A percentile compares a stretch with the other conserved stretches of the same genome.
Conservation (phyloP, 768 basidiomycete species). For the Trametes cubensis region DNA sequence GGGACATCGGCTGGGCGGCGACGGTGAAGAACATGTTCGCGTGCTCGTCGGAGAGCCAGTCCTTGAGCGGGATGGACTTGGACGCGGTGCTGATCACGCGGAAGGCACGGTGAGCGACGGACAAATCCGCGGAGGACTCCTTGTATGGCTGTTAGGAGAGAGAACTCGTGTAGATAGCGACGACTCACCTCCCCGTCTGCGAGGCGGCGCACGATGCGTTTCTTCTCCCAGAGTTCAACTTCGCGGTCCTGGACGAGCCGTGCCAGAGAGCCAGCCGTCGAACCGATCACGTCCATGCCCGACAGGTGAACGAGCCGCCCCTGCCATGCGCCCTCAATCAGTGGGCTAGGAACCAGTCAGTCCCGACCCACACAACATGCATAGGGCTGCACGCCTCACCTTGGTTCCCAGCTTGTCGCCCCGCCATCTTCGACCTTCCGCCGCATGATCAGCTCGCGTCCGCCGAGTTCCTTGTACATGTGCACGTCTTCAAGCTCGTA, state of each 20-base stretch:
- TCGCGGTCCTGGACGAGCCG: slow-evolving; percentile 64
- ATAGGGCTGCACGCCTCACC: slow-evolving; percentile 38
- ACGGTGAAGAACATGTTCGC: slow-evolving; percentile 73
- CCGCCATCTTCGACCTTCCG: slow-evolving; percentile 59
- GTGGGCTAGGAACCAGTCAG: slow-evolving; percentile 37
- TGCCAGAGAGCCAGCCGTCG: slow-evolving; percentile 65
- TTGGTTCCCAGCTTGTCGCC: slow-evolving; percentile 57
- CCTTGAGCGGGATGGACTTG: slow-evolving; percentile 64
- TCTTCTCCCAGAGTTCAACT: slow-evolving; percentile 64
- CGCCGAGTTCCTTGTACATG: slow-evolving; percentile 71
- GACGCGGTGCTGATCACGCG: slow-evolving; percentile 64
- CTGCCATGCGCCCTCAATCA: slow-evolving; percentile 61
- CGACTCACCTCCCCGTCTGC: slow-evolving; percentile 48
- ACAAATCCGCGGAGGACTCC: slow-evolving; percentile 43
- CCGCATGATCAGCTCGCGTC: slow-evolving; percentile 66
- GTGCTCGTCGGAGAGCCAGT: slow-evolving; percentile 69
- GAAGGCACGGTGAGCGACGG: slow-evolving; percentile 58
- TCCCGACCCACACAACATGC: not conserved
- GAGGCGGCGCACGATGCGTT: slow-evolving; percentile 56
- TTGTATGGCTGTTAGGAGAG: slow-evolving; percentile 2
- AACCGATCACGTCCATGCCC: slow-evolving; percentile 65
- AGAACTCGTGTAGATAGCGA: not conserved
- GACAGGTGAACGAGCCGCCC: slow-evolving; percentile 61
- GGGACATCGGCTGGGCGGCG: slow-evolving; percentile 61
- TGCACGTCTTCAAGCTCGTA: slow-evolving; percentile 63